Evolutionary conservation across 495 filamentous ascomycete species (phyloP).

Genomic region (Parmelia sp.): DNA sequence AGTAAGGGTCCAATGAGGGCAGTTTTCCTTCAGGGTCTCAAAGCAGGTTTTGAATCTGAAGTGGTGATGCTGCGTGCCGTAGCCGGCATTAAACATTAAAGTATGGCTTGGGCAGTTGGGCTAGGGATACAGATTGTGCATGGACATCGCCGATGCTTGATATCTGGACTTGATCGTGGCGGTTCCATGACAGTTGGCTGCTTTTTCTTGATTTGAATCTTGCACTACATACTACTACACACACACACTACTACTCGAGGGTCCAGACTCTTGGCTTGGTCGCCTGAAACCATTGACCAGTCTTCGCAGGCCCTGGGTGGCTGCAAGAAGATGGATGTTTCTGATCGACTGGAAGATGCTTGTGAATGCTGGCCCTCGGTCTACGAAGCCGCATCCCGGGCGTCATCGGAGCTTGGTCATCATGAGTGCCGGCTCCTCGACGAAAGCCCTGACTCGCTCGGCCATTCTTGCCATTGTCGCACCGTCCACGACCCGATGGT

Average conservation of each 20-base stretch:
- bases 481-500: slow-evolving; percentile 92
- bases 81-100: no score
- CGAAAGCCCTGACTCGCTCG: slow-evolving; percentile 62
- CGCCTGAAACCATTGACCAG: background rate
- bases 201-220: background rate
- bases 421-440: slow-evolving; percentile 84
- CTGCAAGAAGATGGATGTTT: background rate
- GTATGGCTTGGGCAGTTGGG: slow-evolving; percentile 4
- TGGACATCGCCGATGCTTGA: slow-evolving; percentile 1
- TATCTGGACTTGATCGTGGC: background rate
- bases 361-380: background rate
- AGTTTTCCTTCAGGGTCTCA: background rate
- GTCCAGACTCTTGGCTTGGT: background rate
- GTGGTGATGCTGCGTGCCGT: slow-evolving; percentile 4
- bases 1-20: background rate
- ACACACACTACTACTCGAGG: background rate
- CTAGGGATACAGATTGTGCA: background rate
- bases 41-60: slow-evolving; percentile 8
- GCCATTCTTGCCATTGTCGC: slow-evolving; percentile 89
- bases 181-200: background rate
- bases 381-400: background rate
- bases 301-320: background rate
- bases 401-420: slow-evolving; percentile 47
- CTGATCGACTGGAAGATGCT: background rate
- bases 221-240: background rate